Evolutionary conservation across 371 early-diverging fungal genomes (phyloP).

Genomic region (Parasitella parasitica): DNA sequence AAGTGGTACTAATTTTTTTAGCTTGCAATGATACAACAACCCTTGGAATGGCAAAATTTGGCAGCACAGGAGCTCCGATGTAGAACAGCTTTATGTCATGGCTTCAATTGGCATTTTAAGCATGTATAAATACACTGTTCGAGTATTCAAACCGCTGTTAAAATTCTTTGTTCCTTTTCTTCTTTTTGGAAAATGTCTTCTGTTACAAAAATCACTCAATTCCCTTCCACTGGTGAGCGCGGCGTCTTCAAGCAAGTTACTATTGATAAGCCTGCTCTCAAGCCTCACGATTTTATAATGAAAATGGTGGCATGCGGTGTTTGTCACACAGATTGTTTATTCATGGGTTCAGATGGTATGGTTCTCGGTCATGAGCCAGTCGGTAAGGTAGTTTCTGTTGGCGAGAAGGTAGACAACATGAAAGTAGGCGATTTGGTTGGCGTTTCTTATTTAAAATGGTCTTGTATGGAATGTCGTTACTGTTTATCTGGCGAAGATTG

Average conservation of each 20-base stretch:
- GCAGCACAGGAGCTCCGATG: neutral
- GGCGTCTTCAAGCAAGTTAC: constrained; percentile 20
- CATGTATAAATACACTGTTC: neutral
- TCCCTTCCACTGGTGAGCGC: constrained; percentile 6
- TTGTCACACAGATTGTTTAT: constrained; percentile 51
- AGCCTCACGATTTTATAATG: constrained; percentile 29
- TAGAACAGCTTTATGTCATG: neutral
- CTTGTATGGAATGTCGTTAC: constrained; percentile 43
- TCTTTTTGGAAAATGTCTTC: neutral
- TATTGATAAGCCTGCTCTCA: constrained; percentile 13
- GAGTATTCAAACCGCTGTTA: no score
- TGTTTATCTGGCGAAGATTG: constrained; percentile 50
- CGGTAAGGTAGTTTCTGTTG: constrained; percentile 44
- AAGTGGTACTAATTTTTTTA: no score
- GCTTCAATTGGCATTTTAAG: neutral
- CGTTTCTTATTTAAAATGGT: constrained; percentile 36
- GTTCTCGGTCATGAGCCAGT: constrained; percentile 56
- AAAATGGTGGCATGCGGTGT: constrained; percentile 56
- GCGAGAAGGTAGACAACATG: constrained; percentile 41
- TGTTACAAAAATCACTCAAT: constrained; percentile 10
- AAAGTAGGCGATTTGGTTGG: constrained; percentile 57
- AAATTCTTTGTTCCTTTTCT: neutral
- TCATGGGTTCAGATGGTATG: constrained; percentile 22
- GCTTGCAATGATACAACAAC: no score
- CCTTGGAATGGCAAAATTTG: no score